Percentiles rank a stretch among this genome's conserved stretches.
Evolutionary conservation across 1,284 basidiomycete species (phyloP).

Genomic region (Xerocomus cyaneibrunnescens): DNA sequence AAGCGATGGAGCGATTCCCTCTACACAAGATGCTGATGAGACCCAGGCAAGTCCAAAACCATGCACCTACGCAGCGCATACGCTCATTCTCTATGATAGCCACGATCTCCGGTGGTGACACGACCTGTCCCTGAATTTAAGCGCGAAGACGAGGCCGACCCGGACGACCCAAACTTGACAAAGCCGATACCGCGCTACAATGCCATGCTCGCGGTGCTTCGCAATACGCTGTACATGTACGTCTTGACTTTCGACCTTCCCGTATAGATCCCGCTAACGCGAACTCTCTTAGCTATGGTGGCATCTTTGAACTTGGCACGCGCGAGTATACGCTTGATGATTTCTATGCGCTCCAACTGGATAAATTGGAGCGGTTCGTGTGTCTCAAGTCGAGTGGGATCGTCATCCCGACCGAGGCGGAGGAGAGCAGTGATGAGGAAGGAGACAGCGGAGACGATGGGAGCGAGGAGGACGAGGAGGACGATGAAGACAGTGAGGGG

Average conservation of each 20-base stretch:
- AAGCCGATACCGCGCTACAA: conserved; percentile 85
- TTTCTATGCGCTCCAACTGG: conserved; percentile 74
- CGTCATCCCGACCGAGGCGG: conserved; percentile 61
- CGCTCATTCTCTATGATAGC: neutral
- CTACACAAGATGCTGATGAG: conserved; percentile 28
- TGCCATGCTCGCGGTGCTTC: conserved; percentile 84
- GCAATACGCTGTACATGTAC: conserved; percentile 85
- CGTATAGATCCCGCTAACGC: neutral
- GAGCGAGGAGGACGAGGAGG: conserved; percentile 46
- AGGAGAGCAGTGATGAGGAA: conserved; percentile 59
- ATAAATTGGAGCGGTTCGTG: conserved; percentile 76
- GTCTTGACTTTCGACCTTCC: conserved; percentile 20
- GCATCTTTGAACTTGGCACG: conserved; percentile 79
- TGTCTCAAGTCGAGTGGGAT: conserved; percentile 69
- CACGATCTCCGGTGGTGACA: neutral
- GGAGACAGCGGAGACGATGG: conserved; percentile 52
- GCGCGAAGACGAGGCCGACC: conserved; percentile 43
- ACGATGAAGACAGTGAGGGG: conserved; percentile 33
- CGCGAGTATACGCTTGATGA: conserved; percentile 87
- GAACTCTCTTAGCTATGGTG: conserved; percentile 65
- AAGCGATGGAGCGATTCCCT: neutral
- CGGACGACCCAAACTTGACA: conserved; percentile 71
- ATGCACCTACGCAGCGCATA: neutral
- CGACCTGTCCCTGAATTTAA: neutral
- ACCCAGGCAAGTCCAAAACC: conserved; percentile 11